These are phyloP conservation scores for Geum urbanum DNA, from an alignment of 306 rosid species.

Conservation along the genomic window DNA sequence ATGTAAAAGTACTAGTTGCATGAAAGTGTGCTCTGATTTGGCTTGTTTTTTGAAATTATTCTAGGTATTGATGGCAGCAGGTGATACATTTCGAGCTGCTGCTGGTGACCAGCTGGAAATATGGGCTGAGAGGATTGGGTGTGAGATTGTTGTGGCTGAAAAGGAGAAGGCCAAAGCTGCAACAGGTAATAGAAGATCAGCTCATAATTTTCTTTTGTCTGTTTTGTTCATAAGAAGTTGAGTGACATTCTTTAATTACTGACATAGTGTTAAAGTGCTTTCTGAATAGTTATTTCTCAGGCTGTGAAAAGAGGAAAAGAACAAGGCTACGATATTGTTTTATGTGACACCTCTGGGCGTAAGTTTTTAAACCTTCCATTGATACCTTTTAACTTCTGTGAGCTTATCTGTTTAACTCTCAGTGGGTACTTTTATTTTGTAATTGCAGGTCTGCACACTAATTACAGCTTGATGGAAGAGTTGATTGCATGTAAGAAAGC, in stretches of 20 bases:
- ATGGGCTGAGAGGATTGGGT: slow-evolving; percentile 96
- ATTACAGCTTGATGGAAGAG: slow-evolving; percentile 96
- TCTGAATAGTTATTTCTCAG: slow-evolving; percentile 77
- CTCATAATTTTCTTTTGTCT: slow-evolving; percentile 11
- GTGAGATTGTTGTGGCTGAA: slow-evolving; percentile 90
- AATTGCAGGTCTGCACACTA: slow-evolving; percentile 87
- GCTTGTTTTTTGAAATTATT: slow-evolving; percentile 19
- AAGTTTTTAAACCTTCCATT: slow-evolving; percentile 32
- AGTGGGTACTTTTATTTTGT: slow-evolving; percentile 14
- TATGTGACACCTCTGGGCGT: slow-evolving; percentile 98
- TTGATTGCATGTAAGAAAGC: slow-evolving; percentile 91
- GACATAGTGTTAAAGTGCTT: slow-evolving; percentile 42
- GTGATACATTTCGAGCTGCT: slow-evolving; percentile 99
- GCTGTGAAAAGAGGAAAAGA: slow-evolving; percentile 91
- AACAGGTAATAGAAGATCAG: slow-evolving; percentile 41
- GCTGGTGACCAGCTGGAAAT: slow-evolving; percentile 96
- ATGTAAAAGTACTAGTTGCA: not conserved
- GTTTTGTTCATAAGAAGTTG: slow-evolving; percentile 5
- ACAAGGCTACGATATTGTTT: slow-evolving; percentile 72
- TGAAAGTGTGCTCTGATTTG: slow-evolving; percentile 13
- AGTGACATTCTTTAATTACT: slow-evolving; percentile 25
- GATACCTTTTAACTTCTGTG: slow-evolving; percentile 16
- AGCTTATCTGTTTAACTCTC: slow-evolving; percentile 13
- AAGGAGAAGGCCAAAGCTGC: slow-evolving; percentile 78
- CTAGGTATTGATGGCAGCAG: slow-evolving; percentile 94